Evolutionary conservation across 2,329 filamentous ascomycete species (phyloP), one percentile per base, ranked within the genome.

Genomic region (Elsinoe fawcettii): DNA sequence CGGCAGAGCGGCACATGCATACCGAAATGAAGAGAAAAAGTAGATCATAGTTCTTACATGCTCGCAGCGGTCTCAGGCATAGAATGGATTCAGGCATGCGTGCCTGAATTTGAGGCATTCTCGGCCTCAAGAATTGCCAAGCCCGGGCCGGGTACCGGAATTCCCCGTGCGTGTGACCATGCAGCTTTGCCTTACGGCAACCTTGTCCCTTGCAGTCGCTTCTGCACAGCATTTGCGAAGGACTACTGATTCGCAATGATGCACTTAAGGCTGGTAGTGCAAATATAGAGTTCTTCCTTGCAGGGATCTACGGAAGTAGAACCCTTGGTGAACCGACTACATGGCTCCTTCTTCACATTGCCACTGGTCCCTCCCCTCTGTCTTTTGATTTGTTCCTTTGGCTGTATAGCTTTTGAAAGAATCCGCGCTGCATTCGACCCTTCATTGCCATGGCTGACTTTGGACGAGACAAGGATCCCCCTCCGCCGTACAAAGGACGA

Each of bases 401-500:
- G n/a, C n/a, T n/a, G n/a, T n/a, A n/a, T n/a, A n/a, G n/a, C n/a
- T n/a, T n/a, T n/a, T n/a, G n/a, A n/a, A n/a, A n/a, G n/a, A n/a
- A n/a, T n/a, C n/a, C n/a, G n/a, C n/a, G n/a, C n/a, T n/a, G n/a
- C n/a, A n/a, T n/a, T n/a, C n/a, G n/a, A n/a, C n/a, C n/a, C n/a
- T n/a, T n/a, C n/a, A 30, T 9, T 9, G 9, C 27, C 27, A 30
- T 30, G 27, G 27, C 27, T 5, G 27, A 30, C 5, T 30, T 30
- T 30, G 27, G 27, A 9, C 27, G 27, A 30, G 27, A 30, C 27
- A 30, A 30, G 9, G 58, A 57, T 14, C 32, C 23, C 5, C 67
- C 66, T 27, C 67, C 67, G 8, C 61, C 66, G 1, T 70, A 70
- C 58, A 65, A 69, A 32, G 65, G 27, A 30, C 27, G 27, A 30